Percentiles rank a stretch among this genome's conserved stretches.
These are phyloP conservation scores for Hygrophorus russula DNA, from an alignment of 768 basidiomycete genomes.

Conservation along the genomic window DNA sequence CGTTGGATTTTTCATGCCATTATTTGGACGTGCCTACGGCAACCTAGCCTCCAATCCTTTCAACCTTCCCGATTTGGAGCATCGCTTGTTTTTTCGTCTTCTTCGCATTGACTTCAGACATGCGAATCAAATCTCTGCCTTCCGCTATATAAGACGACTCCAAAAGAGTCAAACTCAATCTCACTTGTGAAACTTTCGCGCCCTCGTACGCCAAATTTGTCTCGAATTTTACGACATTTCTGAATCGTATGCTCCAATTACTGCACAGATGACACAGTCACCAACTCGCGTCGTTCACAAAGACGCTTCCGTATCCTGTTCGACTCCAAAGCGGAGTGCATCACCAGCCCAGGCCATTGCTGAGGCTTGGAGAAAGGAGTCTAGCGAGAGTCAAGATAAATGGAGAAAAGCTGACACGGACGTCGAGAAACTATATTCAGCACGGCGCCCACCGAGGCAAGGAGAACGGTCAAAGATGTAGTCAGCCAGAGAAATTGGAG, in stretches of 20 bases:
- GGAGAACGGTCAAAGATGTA: slow-evolving; percentile 45
- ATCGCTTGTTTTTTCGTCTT: slow-evolving; percentile 31
- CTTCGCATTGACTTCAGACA: background rate
- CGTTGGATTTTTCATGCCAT: background rate
- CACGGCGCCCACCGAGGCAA: slow-evolving; percentile 22
- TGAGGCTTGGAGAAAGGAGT: slow-evolving; percentile 56
- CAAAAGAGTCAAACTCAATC: slow-evolving; percentile 16
- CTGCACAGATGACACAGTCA: slow-evolving; percentile 33
- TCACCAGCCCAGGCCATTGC: slow-evolving; percentile 56
- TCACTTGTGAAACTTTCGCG: slow-evolving; percentile 22
- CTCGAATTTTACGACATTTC: slow-evolving; percentile 16
- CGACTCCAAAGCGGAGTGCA: slow-evolving; percentile 18
- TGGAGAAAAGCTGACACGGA: slow-evolving; percentile 45
- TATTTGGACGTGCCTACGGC: too few relatives aligned
- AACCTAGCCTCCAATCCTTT: slow-evolving; percentile 17
- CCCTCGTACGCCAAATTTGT: slow-evolving; percentile 24
- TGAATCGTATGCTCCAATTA: slow-evolving; percentile 18
- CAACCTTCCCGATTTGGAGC: slow-evolving; percentile 39
- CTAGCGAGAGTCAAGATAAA: slow-evolving; percentile 42
- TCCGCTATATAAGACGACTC: slow-evolving; percentile 1
- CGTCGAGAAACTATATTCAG: slow-evolving; percentile 37
- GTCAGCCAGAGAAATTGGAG: slow-evolving; percentile 1
- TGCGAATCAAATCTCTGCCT: slow-evolving; percentile 1
- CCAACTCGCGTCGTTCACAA: slow-evolving; percentile 21
- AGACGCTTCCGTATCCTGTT: slow-evolving; percentile 7